Conservation (phyloP, 2,329 filamentous ascomycete species). For the Aureobasidium sp. region DNA sequence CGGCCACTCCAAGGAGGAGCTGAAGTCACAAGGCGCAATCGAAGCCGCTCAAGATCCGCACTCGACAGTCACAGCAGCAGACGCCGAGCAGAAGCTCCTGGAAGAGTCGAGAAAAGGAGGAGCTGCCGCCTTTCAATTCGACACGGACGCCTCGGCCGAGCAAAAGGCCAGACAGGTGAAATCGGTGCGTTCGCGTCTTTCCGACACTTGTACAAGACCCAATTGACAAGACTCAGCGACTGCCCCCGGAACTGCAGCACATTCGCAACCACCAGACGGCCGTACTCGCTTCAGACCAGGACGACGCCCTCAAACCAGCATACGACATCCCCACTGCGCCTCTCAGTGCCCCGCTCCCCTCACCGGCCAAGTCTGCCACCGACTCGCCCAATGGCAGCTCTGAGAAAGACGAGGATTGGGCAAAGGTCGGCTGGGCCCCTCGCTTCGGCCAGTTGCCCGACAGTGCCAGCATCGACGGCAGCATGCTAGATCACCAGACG, state of each 20-base stretch:
- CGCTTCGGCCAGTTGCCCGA: constrained; percentile 65
- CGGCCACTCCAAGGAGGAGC: constrained; percentile 45
- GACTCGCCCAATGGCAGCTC: constrained; percentile 38
- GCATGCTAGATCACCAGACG: constrained; percentile 76
- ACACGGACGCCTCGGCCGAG: constrained; percentile 75
- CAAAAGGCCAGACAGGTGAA: constrained; percentile 75
- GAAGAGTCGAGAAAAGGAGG: constrained; percentile 74
- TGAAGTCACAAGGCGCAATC: constrained; percentile 73
- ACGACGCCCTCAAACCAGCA: constrained; percentile 59
- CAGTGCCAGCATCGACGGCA: constrained; percentile 44
- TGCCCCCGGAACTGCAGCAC: constrained; percentile 59
- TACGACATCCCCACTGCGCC: constrained; percentile 73
- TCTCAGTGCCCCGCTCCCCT: constrained; percentile 60
- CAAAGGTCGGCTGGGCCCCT: constrained; percentile 77
- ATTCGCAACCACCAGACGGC: constrained; percentile 56
- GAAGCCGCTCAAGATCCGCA: constrained; percentile 69
- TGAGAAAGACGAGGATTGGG: constrained; percentile 47
- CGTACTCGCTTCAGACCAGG: constrained; percentile 69
- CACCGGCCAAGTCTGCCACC: constrained; percentile 34
- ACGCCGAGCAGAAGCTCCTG: constrained; percentile 67
- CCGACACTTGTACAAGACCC: too few species aligned
- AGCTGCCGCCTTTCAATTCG: constrained; percentile 72
- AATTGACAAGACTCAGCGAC: constrained; percentile 38
- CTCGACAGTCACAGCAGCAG: constrained; percentile 59
- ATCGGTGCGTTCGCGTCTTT: constrained; percentile 53